Base-by-base conservation (phyloP, 1,284 basidiomycete species). In the Caloboletus inedulis region DNA sequence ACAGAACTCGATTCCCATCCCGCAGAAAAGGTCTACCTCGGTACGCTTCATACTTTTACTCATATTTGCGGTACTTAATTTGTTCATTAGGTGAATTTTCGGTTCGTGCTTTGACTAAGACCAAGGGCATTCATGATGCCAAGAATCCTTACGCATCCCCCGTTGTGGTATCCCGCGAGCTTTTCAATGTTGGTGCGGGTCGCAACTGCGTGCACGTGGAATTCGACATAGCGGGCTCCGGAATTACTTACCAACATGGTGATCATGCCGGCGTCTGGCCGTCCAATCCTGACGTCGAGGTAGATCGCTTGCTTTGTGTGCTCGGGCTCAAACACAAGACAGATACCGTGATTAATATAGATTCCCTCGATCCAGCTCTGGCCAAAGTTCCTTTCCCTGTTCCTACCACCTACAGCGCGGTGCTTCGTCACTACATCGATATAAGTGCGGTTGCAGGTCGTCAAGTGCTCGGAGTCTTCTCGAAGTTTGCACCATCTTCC, bases 351-450 rank as follows among this genome's bases (percentile, higher is more conserved):
- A 92, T 99, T 64, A 84, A 87, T 59, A 93, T 98, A 59, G 94
- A 95, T 69, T 97, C 94, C 25, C 85, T 99, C 54, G 97, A 99
- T 70, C 96, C 97, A 33, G 92, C 94, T 23, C 81, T 99, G 19
- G 97, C 97, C 55, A 99, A 99, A 74, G 95, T 98, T 56, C 96
- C 96, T 16, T 99, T 99, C 88, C 96, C 97, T 21, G 87, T 91
- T 25, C 96, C 96, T 2, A 96, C 95, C 1, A 98, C 96, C 2
- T 98, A 98, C 68, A 84, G 82, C 62, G 90, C 94, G 50, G 91
- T 98, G 59, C 87, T 98, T 63, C 87, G 95, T 46, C 91, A 99
- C 77, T 99, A 99, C 73, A 86, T 98, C 68, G 96, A 99, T 69
- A 94, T 98, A 66, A 92, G 88, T 62, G 89, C 93, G 40, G 84